phyloP scores from a whole-genome alignment of 192 early-diverging fungal species.

The Podila minutissima region DNA sequence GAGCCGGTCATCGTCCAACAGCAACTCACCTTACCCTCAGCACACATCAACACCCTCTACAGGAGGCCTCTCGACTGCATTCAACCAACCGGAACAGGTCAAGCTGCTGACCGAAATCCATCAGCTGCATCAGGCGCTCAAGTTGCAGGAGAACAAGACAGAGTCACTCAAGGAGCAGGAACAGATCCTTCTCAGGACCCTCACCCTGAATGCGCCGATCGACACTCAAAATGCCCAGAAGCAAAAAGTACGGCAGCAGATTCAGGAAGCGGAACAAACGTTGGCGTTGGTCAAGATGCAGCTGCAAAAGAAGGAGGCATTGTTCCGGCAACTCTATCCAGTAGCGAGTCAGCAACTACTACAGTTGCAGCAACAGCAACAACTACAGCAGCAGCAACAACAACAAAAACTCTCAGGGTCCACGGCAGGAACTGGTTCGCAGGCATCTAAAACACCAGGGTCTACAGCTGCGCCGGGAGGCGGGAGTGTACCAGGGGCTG shows the following conservation, averaged over 20 bases:
- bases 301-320: conserved; percentile 17
- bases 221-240: conserved; percentile 23
- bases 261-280: conserved; percentile 21
- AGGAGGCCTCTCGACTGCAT: conserved; percentile 9
- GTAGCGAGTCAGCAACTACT: conserved; percentile 30
- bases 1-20: neutral
- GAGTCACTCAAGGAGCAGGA: conserved; percentile 30
- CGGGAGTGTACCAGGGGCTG: neutral
- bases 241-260: conserved; percentile 11
- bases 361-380: conserved; percentile 15
- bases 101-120: conserved; percentile 32
- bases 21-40: neutral
- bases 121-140: conserved; percentile 22
- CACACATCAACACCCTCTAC: neutral
- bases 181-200: conserved; percentile 9
- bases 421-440: neutral
- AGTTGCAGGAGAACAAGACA: conserved; percentile 15
- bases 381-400: conserved; percentile 4
- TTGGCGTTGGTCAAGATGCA: conserved; percentile 16
- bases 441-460: neutral
- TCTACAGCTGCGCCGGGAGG: neutral
- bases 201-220: conserved; percentile 17
- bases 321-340: conserved; percentile 30
- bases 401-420: neutral
- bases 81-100: conserved; percentile 28